Percentiles rank a stretch among this genome's conserved stretches.
These are phyloP conservation scores for Lunularia cruciata DNA, from an alignment of 225 moss, liverwort and hornwort genomes.

Conservation along the genomic window DNA sequence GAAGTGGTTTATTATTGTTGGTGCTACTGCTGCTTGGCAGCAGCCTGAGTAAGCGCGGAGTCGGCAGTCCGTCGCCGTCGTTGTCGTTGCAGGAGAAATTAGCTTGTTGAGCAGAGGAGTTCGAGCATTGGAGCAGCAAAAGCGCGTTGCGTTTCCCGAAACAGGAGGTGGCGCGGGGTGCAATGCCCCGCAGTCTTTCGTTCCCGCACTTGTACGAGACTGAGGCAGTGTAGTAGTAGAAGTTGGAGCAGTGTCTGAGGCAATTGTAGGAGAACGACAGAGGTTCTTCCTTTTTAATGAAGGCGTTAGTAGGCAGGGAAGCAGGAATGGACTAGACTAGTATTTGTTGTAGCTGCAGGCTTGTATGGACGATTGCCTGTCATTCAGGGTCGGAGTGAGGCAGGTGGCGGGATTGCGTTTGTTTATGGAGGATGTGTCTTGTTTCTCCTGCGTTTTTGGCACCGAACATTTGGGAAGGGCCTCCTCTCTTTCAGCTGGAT, in stretches of 20 bases:
- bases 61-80: too few relatives aligned
- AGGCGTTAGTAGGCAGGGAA: too few relatives aligned
- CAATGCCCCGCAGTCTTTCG: not conserved
- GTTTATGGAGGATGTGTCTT: not conserved
- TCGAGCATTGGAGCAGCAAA: not conserved
- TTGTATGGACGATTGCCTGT: too few relatives aligned
- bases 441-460: not conserved
- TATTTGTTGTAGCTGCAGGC: too few relatives aligned
- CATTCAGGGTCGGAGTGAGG: too few relatives aligned
- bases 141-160: not conserved
- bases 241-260: not conserved
- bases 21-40: too few relatives aligned
- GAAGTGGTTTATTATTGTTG: too few relatives aligned
- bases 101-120: too few relatives aligned
- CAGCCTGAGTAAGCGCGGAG: too few relatives aligned
- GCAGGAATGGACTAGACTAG: too few relatives aligned
- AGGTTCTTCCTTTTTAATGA: not conserved
- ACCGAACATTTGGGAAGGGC: not conserved
- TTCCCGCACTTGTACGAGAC: not conserved
- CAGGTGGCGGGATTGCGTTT: not conserved
- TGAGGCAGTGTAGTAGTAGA: not conserved
- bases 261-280: not conserved
- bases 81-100: too few relatives aligned
- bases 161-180: not conserved
- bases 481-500: not conserved